Percentiles rank a stretch among this genome's conserved stretches.
These are phyloP conservation scores for Amphirosellinia nigrospora DNA, from an alignment of 495 filamentous ascomycete species.

Conservation along the genomic window DNA sequence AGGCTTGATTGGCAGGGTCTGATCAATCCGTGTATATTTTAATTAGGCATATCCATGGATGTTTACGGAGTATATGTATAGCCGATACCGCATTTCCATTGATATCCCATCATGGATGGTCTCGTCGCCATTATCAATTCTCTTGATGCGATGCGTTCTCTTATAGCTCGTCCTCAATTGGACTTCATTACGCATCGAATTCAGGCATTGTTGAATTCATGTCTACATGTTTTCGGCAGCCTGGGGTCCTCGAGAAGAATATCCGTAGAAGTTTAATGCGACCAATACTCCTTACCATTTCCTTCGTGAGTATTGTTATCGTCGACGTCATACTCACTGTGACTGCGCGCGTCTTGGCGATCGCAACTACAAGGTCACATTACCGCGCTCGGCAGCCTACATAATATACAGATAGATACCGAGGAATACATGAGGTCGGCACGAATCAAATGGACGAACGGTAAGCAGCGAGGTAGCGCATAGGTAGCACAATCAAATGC, in stretches of 20 bases:
- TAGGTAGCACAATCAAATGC: neutral
- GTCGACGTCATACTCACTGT: neutral
- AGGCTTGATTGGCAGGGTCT: neutral
- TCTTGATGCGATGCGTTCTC: neutral
- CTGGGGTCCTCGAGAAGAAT: neutral
- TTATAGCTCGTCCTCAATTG: neutral
- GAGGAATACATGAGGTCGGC: too few species aligned
- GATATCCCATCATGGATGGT: neutral
- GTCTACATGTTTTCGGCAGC: neutral
- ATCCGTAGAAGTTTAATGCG: neutral
- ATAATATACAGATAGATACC: neutral
- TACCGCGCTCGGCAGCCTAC: neutral
- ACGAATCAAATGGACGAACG: too few species aligned
- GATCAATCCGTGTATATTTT: slow-evolving; percentile 21
- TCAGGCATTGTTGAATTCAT: neutral
- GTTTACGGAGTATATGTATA: slow-evolving; percentile 6
- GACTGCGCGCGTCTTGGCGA: neutral
- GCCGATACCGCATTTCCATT: neutral
- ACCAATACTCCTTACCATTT: neutral
- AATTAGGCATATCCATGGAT: slow-evolving; percentile 4
- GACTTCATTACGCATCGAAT: neutral
- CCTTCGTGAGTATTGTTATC: neutral
- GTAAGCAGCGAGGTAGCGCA: too few species aligned
- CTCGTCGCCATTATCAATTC: neutral
- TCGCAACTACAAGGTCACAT: neutral